Percentiles rank a stretch among this genome's conserved stretches.
phyloP scores from a whole-genome alignment of 2,329 filamentous ascomycete genomes.

The Chaetomiaceae sp. region DNA sequence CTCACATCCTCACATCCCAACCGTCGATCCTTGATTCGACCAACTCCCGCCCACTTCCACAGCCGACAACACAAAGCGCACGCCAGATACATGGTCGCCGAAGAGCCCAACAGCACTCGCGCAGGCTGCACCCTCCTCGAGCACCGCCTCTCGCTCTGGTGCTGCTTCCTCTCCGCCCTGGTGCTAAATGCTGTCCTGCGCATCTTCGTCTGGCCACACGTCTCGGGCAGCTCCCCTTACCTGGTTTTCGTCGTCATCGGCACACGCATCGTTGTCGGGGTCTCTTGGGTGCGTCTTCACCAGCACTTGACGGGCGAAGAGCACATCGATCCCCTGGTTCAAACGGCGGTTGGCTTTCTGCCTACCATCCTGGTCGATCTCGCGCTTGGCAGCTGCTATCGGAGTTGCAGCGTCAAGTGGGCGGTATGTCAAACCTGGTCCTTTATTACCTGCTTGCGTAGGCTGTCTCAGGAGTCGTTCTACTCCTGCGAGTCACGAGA shows the following conservation, averaged over 20 bases:
- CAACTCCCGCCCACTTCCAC: not conserved
- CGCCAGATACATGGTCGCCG: not conserved
- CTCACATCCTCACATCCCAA: not conserved
- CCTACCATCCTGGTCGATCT: conserved; percentile 1
- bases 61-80: not conserved
- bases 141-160: conserved; percentile 2
- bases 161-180: not conserved
- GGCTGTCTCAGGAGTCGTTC: not conserved
- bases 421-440: not conserved
- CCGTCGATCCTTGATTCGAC: not conserved
- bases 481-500: not conserved
- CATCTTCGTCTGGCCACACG: conserved; percentile 3
- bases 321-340: not conserved
- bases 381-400: conserved; percentile 3
- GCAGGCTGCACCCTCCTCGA: conserved; percentile 3
- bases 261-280: not conserved
- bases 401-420: not conserved
- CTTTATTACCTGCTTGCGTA: not conserved
- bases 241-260: conserved; percentile 5
- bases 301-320: not conserved
- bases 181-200: not conserved
- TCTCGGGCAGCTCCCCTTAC: conserved; percentile 3
- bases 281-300: conserved; percentile 8
- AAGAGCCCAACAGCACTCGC: not conserved
- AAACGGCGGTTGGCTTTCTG: not conserved